Conservation (phyloP, 768 basidiomycete species). For the Amanita exitialis region DNA sequence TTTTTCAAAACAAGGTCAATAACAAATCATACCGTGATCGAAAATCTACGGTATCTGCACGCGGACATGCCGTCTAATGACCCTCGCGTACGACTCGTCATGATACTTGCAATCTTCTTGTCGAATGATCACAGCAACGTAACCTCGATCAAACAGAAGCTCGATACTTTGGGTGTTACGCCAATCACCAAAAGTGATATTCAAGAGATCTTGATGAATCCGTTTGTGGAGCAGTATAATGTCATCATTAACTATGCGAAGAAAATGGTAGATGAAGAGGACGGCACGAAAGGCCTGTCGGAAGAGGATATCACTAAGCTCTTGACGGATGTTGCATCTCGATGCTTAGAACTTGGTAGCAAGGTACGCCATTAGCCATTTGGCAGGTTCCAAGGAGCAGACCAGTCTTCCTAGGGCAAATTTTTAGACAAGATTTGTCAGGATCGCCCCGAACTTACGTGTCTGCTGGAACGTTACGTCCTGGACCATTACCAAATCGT, state of each 20-base stretch:
- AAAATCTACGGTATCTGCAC: constrained; percentile 51
- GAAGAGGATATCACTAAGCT: constrained; percentile 32
- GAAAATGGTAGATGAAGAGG: constrained; percentile 22
- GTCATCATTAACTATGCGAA: constrained; percentile 41
- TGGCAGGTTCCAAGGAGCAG: not conserved
- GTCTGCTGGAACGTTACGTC: constrained; percentile 33
- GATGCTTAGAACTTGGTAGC: constrained; percentile 54
- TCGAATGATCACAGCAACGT: constrained; percentile 23
- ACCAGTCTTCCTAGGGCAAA: constrained; percentile 40
- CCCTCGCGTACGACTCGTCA: constrained; percentile 53
- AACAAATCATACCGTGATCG: constrained; percentile 33
- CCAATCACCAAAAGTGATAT: constrained; percentile 53
- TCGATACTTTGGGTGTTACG: constrained; percentile 44
- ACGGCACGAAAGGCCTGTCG: constrained; percentile 31
- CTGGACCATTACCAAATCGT: constrained; percentile 39
- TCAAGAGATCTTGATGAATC: constrained; percentile 52
- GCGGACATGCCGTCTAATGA: constrained; percentile 57
- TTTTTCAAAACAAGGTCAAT: constrained; percentile 65
- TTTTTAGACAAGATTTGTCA: constrained; percentile 52
- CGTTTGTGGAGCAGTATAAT: constrained; percentile 54
- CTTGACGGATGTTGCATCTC: constrained; percentile 47
- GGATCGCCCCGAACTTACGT: constrained; percentile 29
- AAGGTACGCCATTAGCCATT: constrained; percentile 26
- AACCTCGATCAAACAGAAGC: constrained; percentile 31
- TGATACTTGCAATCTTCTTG: constrained; percentile 63